phyloP scores from a whole-genome alignment of 768 basidiomycete genomes.

The Baorangia bicolor region DNA sequence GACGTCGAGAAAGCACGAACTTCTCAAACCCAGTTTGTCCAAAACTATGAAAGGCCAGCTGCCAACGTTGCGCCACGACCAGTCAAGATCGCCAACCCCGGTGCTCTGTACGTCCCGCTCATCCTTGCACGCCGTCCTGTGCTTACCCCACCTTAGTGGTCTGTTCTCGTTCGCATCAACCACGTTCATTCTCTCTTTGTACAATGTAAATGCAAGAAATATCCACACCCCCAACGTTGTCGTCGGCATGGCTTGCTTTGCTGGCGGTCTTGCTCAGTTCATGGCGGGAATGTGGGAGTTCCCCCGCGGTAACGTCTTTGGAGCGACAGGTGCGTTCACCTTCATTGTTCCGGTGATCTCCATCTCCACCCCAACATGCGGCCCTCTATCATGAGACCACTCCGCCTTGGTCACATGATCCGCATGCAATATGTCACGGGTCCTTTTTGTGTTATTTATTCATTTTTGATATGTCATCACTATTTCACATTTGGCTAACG shows the following conservation, averaged over 20 bases:
- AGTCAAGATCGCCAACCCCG: conserved; percentile 55
- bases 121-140: not conserved
- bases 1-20: conserved; percentile 35
- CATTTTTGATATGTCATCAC: not conserved
- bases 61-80: conserved; percentile 29
- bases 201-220: conserved; percentile 58
- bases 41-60: conserved; percentile 13
- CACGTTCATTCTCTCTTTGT: conserved; percentile 75
- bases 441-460: not conserved
- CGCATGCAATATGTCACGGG: not conserved
- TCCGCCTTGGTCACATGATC: not conserved
- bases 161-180: conserved; percentile 84
- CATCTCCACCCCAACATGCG: not conserved
- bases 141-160: conserved; percentile 45
- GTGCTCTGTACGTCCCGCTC: conserved; percentile 28
- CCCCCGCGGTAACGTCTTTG: conserved; percentile 66
- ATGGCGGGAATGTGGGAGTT: conserved; percentile 92
- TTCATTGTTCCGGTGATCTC: not conserved
- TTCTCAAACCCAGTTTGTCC: conserved; percentile 20
- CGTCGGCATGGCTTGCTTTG: conserved; percentile 83
- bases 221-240: conserved; percentile 65
- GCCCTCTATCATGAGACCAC: not conserved
- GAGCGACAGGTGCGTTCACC: conserved; percentile 58
- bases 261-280: conserved; percentile 82
- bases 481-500: not conserved